These are phyloP conservation scores for Chalciporus pseudorubinellus DNA, from an alignment of 768 basidiomycete species.

Conservation along the genomic window DNA sequence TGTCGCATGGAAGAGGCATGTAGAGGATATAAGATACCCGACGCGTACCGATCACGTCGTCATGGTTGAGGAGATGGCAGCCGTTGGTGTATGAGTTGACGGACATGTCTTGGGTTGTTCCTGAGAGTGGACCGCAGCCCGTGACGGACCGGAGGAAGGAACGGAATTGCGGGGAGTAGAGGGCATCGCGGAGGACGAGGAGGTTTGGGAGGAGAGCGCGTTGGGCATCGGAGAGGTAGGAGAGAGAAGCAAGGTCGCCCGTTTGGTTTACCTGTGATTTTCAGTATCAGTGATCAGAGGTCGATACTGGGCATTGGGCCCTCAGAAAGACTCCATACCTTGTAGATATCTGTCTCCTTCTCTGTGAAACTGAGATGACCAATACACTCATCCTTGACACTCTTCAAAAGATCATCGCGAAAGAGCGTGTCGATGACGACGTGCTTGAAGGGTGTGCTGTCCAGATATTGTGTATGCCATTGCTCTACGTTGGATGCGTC, in stretches of 20 bases:
- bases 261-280: constrained; percentile 87
- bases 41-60: constrained; percentile 95
- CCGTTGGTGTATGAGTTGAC: constrained; percentile 89
- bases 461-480: constrained; percentile 54
- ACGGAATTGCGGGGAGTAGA: constrained; percentile 85
- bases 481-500: constrained; percentile 52
- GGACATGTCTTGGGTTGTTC: constrained; percentile 92
- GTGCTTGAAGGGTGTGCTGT: constrained; percentile 76
- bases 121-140: constrained; percentile 88
- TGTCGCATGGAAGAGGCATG: constrained; percentile 75
- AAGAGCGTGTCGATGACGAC: constrained; percentile 79
- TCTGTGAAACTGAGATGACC: constrained; percentile 78
- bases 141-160: constrained; percentile 82
- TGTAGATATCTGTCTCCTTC: constrained; percentile 99
- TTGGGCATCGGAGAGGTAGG: constrained; percentile 77
- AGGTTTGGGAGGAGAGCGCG: constrained; percentile 78
- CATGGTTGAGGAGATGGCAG: constrained; percentile 94
- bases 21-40: constrained; percentile 96
- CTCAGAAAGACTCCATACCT: constrained; percentile 60
- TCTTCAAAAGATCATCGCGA: constrained; percentile 74
- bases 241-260: constrained; percentile 91
- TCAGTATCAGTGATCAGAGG: not conserved
- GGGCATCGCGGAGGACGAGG: constrained; percentile 80
- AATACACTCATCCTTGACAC: constrained; percentile 83
- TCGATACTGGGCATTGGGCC: too few relatives aligned